Evolutionary conservation across 2,329 filamentous ascomycete genomes (phyloP), one percentile per base, ranked within the genome.

Genomic region (Teratosphaeria destructans): DNA sequence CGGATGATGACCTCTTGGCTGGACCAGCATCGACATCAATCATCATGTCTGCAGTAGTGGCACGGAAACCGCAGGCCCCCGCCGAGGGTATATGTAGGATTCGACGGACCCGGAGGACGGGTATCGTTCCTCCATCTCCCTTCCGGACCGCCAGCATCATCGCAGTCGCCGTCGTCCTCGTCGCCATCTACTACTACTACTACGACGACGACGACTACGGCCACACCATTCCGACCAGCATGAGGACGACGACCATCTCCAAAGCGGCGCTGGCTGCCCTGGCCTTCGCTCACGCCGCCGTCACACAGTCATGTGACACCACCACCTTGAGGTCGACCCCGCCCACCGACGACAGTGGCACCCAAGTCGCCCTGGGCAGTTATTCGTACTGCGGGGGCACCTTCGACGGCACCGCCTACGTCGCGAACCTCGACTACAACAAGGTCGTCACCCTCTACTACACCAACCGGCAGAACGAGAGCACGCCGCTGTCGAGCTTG

Each of bases 401-500:
- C 16, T 59, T 71, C 29, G 66, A 68, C 58, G 63, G 64, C 3
- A 60, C 63, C 1, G 66, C 64, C 8, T 71, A 67, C 59, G 67
- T 71, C 58, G 65, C 61, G 43, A 71, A 72, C 52, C 57, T 71
- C 10, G 62, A 68, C 59, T 72, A 71, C 60, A 64, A 72, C 65
- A 72, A 72, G 59, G 54, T 64, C 8, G 68, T 72, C 5, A 68
- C 59, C 11, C 61, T 72, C 26, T 72, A 68, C 61, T 72, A 67
- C 61, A 71, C 67, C 16, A 67, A 71, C 52, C 53, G 61, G 11
- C 62, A 67, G 59, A 65, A 65, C 55, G 58, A 66, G 35, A 67
- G 66, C 34, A 71, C 70, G n/a, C 69, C 69, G 16, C 62, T 71
- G 12, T 62, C 64, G n/a, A 63, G 61, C 16, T 39, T 70, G 19